Percentiles rank a stretch among this genome's conserved stretches.
These are phyloP conservation scores for Daldinia sp. DNA, from an alignment of 2,329 filamentous ascomycete species.

Conservation along the genomic window DNA sequence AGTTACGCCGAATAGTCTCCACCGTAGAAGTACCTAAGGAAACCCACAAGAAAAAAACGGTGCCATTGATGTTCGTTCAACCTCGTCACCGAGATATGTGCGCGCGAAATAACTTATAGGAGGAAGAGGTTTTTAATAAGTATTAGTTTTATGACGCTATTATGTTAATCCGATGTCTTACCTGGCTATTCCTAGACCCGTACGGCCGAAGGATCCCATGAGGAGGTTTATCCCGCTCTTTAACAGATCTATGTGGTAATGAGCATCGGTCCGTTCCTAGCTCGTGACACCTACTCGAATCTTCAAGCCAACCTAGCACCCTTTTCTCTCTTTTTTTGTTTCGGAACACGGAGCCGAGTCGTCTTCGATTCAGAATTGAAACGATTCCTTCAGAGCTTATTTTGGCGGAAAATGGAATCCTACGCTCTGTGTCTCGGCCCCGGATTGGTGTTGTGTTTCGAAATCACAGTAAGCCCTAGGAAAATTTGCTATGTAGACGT, in stretches of 20 bases:
- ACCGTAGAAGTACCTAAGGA: no score
- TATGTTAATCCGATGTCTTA: background rate
- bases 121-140: no score
- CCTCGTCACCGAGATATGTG: background rate
- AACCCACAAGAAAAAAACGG: no score
- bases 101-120: background rate
- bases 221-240: background rate
- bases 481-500: background rate
- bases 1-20: no score
- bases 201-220: constrained; percentile 15
- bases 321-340: background rate
- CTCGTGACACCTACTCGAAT: background rate
- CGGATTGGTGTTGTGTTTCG: constrained; percentile 21
- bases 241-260: background rate
- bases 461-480: constrained; percentile 24
- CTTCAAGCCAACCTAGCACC: no score
- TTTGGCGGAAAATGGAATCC: background rate
- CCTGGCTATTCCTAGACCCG: background rate
- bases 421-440: constrained; percentile 11
- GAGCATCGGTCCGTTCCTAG: constrained; percentile 5
- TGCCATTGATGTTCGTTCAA: background rate
- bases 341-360: background rate
- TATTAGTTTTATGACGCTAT: no score
- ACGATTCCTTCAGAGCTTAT: constrained; percentile 7
- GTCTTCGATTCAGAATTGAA: constrained; percentile 17